Evolutionary conservation across 371 early-diverging fungal genomes (phyloP).

Genomic region (Coemansia sp.): DNA sequence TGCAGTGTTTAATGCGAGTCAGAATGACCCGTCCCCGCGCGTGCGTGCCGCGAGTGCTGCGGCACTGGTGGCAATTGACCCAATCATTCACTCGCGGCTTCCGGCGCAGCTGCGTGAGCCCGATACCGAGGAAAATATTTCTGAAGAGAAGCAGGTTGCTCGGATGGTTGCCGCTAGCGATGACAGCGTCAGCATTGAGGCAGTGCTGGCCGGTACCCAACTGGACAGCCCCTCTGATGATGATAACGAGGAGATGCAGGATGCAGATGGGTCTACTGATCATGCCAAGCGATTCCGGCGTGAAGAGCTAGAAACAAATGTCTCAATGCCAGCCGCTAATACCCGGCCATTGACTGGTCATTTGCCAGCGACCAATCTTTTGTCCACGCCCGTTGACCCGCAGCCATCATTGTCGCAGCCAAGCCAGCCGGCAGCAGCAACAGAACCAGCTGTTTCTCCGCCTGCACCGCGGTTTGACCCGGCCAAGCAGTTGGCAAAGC

Average conservation of each 20-base stretch:
- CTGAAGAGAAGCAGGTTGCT: constrained; percentile 7
- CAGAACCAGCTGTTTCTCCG: too few species aligned
- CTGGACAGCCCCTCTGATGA: background rate
- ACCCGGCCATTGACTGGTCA: too few species aligned
- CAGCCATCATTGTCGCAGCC: background rate
- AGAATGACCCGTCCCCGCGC: constrained; percentile 12
- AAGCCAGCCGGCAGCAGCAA: background rate
- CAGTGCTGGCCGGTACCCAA: background rate
- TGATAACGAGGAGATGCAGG: background rate
- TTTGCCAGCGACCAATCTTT: too few species aligned
- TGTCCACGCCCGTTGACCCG: too few species aligned
- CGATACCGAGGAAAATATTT: constrained; percentile 24
- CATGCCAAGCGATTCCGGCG: constrained; percentile 27
- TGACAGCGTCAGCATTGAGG: background rate
- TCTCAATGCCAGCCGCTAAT: background rate
- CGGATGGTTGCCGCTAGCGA: background rate
- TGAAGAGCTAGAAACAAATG: background rate
- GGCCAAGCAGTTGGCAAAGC: background rate
- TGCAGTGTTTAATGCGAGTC: constrained; percentile 33
- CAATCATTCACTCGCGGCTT: constrained; percentile 38
- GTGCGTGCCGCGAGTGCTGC: constrained; percentile 22
- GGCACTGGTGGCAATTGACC: constrained; percentile 29
- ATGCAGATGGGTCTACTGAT: background rate
- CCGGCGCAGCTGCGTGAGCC: constrained; percentile 48
- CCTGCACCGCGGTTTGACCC: background rate